Conservation (phyloP, 1,284 basidiomycete genomes). For the Mycena citricolor region DNA sequence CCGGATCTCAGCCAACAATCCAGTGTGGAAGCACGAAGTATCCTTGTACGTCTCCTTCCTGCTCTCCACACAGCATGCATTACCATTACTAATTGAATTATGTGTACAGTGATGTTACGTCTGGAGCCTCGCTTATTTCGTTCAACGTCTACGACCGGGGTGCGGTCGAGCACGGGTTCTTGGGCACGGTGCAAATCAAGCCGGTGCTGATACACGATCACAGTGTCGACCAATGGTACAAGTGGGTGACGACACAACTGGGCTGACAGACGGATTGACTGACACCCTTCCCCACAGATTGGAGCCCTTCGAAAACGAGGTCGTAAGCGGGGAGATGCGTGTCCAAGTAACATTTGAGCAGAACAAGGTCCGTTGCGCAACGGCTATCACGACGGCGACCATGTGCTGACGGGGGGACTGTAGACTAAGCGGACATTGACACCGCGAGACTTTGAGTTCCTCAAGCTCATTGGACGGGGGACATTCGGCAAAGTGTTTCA, state of each 20-base stretch:
- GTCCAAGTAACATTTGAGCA: conserved; percentile 94
- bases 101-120: conserved; percentile 85
- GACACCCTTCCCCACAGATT: conserved; percentile 53
- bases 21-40: conserved; percentile 99
- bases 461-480: conserved; percentile 97
- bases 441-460: conserved; percentile 95
- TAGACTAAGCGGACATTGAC: conserved; percentile 82
- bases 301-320: conserved; percentile 74
- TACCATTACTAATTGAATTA: no score
- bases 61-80: conserved; percentile 21
- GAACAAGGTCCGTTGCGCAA: conserved; percentile 64
- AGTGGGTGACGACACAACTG: conserved; percentile 48
- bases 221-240: conserved; percentile 98
- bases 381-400: conserved; percentile 27
- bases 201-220: conserved; percentile 89
- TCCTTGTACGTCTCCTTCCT: conserved; percentile 73
- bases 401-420: conserved; percentile 26
- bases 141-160: conserved; percentile 93
- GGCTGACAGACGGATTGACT: conserved; percentile 14
- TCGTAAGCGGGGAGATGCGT: conserved; percentile 89
- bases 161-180: conserved; percentile 81
- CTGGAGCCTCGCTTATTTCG: conserved; percentile 80
- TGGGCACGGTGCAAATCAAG: conserved; percentile 91
- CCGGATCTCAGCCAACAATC: conserved; percentile 76
- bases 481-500: conserved; percentile 99